Evolutionary conservation across 345 rosid genomes (phyloP).

Genomic region (Hypericum androsaemum): DNA sequence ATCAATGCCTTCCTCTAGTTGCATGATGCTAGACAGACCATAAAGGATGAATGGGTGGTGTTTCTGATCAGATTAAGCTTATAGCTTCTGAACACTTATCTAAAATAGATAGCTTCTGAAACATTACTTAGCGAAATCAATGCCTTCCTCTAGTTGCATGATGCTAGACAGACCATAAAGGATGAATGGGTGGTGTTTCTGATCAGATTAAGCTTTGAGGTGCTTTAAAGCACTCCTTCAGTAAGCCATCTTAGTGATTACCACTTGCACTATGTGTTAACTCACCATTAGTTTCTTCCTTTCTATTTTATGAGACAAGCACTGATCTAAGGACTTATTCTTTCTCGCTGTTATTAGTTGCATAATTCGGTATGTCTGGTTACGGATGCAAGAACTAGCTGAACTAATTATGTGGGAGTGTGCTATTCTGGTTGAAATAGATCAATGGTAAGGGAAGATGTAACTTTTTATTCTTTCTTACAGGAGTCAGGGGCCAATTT

Average conservation of each 20-base stretch:
- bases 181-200: background rate
- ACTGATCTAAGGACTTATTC: no score
- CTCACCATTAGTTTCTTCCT: background rate
- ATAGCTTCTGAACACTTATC: no score
- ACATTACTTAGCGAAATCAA: no score
- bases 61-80: constrained; percentile 90
- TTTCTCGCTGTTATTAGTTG: no score
- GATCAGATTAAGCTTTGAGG: constrained; percentile 96
- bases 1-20: no score
- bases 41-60: no score
- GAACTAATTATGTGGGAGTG: background rate
- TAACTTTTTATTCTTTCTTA: constrained; percentile 12
- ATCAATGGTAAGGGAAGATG: background rate
- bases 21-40: no score
- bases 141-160: no score
- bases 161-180: no score
- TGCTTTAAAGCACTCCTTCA: constrained; percentile 37
- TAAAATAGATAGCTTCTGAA: no score
- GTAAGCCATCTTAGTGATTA: no score
- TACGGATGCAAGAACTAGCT: background rate
- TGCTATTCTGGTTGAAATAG: background rate
- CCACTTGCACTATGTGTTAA: background rate
- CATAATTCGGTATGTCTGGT: no score
- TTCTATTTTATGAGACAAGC: background rate
- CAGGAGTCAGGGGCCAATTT: constrained; percentile 91